Evolutionary conservation across 768 basidiomycete genomes (phyloP).

Genomic region (Russula abietina): DNA sequence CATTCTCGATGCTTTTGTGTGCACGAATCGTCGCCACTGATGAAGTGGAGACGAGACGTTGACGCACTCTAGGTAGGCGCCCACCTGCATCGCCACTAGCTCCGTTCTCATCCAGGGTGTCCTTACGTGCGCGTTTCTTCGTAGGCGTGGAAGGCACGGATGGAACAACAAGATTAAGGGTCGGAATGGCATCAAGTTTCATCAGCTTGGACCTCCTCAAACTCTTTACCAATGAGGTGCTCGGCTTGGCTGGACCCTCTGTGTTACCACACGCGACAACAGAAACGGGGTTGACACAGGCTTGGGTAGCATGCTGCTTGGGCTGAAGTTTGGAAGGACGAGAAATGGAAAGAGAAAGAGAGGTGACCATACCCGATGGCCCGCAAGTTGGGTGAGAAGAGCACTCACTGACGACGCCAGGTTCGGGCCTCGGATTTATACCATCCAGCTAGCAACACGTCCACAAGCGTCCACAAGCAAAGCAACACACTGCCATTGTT

Average conservation of each 20-base stretch:
- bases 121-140: constrained; percentile 23
- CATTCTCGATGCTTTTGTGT: constrained; percentile 11
- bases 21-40: constrained; percentile 25
- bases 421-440: constrained; percentile 18
- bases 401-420: background rate
- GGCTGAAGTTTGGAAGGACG: constrained; percentile 21
- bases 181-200: constrained; percentile 16
- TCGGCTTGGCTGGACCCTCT: background rate
- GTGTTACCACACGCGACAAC: constrained; percentile 5
- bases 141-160: constrained; percentile 8
- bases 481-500: constrained; percentile 14
- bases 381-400: constrained; percentile 10
- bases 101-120: constrained; percentile 23
- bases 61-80: constrained; percentile 22
- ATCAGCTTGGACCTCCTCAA: constrained; percentile 8
- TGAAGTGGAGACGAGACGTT: constrained; percentile 23
- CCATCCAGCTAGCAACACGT: constrained; percentile 10
- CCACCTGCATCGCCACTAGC: constrained; percentile 13
- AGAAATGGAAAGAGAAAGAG: constrained; percentile 11
- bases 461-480: constrained; percentile 18
- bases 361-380: constrained; percentile 18
- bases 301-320: constrained; percentile 17
- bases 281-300: constrained; percentile 12
- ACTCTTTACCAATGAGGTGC: constrained; percentile 1
- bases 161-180: constrained; percentile 1